Evolutionary conservation across 1,284 basidiomycete species (phyloP).

Genomic region (Athelia psychrophila): DNA sequence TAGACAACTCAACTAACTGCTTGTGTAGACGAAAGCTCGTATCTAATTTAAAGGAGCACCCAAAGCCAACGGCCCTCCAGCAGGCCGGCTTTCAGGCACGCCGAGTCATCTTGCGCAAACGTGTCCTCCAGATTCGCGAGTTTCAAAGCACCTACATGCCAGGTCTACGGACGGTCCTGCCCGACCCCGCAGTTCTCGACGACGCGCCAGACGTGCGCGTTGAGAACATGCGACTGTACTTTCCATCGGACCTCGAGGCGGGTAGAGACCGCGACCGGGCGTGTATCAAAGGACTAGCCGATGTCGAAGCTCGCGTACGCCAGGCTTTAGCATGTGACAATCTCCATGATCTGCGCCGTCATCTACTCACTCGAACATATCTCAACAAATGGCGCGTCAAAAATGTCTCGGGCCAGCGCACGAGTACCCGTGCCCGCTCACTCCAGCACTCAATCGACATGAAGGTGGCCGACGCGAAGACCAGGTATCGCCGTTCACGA

Average conservation of each 20-base stretch:
- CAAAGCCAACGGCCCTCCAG: background rate
- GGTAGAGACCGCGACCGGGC: background rate
- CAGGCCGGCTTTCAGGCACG: background rate
- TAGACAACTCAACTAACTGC: background rate
- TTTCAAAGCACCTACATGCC: background rate
- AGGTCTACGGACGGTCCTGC: background rate
- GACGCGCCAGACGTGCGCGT: background rate
- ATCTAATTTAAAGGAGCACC: background rate
- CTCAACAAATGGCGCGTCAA: slow-evolving; percentile 22
- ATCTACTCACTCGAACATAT: slow-evolving; percentile 19
- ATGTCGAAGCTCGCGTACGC: slow-evolving; percentile 23
- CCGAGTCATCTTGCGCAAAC: background rate
- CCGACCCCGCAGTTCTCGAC: background rate
- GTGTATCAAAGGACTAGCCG: slow-evolving; percentile 5
- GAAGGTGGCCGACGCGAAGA: slow-evolving; percentile 34
- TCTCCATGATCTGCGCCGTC: slow-evolving; percentile 22
- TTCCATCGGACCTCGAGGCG: background rate
- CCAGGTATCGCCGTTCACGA: no score
- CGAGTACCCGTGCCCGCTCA: slow-evolving; percentile 17
- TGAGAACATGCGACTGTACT: background rate
- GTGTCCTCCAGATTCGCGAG: background rate
- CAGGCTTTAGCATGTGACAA: slow-evolving; percentile 21
- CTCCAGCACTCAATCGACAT: slow-evolving; percentile 15
- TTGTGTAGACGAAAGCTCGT: background rate
- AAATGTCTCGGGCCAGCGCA: slow-evolving; percentile 21